These are phyloP conservation scores for Panaeolus papilionaceus DNA, from an alignment of 768 basidiomycete genomes.

Conservation along the genomic window DNA sequence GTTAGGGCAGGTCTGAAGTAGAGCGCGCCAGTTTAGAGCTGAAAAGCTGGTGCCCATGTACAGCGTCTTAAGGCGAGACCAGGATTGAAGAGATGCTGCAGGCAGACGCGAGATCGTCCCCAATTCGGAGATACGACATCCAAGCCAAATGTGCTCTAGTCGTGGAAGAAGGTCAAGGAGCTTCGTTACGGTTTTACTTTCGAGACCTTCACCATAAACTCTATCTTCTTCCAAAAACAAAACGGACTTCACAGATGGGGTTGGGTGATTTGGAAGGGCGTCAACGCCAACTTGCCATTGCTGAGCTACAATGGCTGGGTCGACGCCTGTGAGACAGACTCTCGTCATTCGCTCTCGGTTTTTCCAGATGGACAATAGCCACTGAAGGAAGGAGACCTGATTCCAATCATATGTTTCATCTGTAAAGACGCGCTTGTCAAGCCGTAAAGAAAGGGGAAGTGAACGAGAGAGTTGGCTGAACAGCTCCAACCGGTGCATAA, in stretches of 20 bases:
- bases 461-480: not conserved
- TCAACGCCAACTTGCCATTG: not conserved
- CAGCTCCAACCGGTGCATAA: not conserved
- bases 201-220: not conserved
- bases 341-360: not conserved
- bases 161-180: not conserved
- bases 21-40: not conserved
- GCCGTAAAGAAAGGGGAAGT: not conserved
- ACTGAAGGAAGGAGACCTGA: not conserved
- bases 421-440: not conserved
- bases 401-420: not conserved
- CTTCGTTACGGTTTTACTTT: not conserved
- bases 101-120: not conserved
- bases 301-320: not conserved
- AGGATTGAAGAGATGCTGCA: not conserved
- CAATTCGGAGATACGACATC: not conserved
- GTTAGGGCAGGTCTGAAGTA: not conserved
- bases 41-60: not conserved
- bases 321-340: not conserved
- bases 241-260: not conserved
- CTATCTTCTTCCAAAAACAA: not conserved
- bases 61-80: conserved; percentile 2
- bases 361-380: not conserved
- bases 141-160: not conserved
- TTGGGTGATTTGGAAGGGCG: not conserved